Base-by-base conservation (phyloP, 192 early-diverging fungal genomes). In the Podila verticillata region DNA sequence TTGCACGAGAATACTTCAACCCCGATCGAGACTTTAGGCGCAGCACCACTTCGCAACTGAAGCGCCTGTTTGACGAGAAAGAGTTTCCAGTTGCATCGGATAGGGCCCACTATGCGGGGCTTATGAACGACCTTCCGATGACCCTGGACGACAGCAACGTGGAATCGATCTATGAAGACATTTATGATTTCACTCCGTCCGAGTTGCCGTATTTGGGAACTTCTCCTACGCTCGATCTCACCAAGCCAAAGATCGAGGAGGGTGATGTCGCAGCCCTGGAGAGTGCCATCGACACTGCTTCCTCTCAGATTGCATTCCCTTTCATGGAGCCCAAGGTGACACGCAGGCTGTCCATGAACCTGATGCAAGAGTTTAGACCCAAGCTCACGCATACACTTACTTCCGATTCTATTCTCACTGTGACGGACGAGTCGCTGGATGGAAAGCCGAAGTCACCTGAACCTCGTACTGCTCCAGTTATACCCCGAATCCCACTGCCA, bases 1-100 rank as follows among this genome's bases (percentile, higher is more conserved):
- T 99, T 44, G 93, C 90, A 3, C 81, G 93, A 44, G 87, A 87
- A 5, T 96, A 93, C 75, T 89, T 98, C 66, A 92, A 95, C 66
- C 87, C 93, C 0, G 96, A 98, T 57, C 84, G 91, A 28, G 93
- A 95, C 57, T 83, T 93, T n/a, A 85, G 88, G 29, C 68, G 90
- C 7, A 83, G 89, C 49, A 92, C 92, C 13, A 82, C 89, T 3
- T 86, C 75, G 0, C 92, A 95, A 49, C 59, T 94, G 13, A 85
- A 82, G 63, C 82, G 89, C 15, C 86, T 95, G 72, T 92, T 93
- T 77, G 84, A 85, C 19, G 86, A 87, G 29, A 75, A 82, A n/a
- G 85, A 88, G 51, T 72, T 79, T 44, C 73, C 74, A 0, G 65
- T 77, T 5, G 62, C 74, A 2, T 75, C 85, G 15, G 80, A 84